Conservation (phyloP, 2,329 filamentous ascomycete species). For the Calonectria hongkongensis region DNA sequence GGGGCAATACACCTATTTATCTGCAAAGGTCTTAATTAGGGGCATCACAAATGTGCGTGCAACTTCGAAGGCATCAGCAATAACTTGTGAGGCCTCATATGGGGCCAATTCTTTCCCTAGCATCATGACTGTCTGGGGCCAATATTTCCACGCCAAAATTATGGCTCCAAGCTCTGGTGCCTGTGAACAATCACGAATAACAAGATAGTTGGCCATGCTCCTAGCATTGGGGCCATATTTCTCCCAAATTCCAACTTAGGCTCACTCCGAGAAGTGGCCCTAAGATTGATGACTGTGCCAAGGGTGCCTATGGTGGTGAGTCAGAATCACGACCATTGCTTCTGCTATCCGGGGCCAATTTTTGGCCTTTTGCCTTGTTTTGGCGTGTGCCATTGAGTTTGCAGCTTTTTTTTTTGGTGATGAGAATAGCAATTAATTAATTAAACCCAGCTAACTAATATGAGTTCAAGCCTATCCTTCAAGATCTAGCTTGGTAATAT, state of each 20-base stretch:
- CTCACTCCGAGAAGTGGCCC: background rate
- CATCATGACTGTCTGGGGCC: background rate
- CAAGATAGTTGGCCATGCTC: too few species aligned
- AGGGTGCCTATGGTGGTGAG: background rate
- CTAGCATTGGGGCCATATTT: background rate
- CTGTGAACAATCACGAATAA: background rate
- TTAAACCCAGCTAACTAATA: background rate
- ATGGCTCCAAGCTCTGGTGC: background rate
- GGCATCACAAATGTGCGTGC: background rate
- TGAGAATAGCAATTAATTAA: background rate
- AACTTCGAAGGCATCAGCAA: background rate
- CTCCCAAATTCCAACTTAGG: background rate
- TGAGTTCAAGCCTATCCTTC: background rate
- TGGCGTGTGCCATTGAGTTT: too few species aligned
- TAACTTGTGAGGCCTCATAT: constrained; percentile 1
- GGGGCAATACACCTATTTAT: background rate
- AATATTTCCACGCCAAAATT: background rate
- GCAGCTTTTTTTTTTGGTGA: too few species aligned
- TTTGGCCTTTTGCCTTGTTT: too few species aligned
- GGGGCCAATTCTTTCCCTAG: background rate
- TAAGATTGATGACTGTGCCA: constrained; percentile 1
- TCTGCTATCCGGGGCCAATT: background rate
- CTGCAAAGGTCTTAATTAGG: too few species aligned
- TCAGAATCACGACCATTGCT: background rate
- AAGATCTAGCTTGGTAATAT: background rate